phyloP scores from a whole-genome alignment of 2,329 filamentous ascomycete species.

The Delphinella strobiligena region DNA sequence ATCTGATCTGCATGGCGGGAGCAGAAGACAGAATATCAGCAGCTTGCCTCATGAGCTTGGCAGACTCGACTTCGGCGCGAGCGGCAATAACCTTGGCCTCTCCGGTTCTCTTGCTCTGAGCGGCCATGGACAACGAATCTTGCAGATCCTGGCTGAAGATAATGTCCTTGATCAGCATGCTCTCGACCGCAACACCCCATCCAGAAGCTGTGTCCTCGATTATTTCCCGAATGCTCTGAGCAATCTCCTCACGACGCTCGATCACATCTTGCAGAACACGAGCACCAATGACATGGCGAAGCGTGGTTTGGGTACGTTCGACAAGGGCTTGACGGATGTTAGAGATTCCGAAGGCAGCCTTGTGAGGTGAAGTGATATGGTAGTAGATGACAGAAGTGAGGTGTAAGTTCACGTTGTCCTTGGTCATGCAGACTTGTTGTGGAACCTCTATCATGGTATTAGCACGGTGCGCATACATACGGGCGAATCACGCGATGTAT shows the following conservation, averaged over 20 bases:
- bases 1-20: slow-evolving; percentile 95
- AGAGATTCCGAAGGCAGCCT: slow-evolving; percentile 90
- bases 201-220: slow-evolving; percentile 89
- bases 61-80: slow-evolving; percentile 88
- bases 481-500: neutral
- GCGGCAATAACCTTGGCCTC: slow-evolving; percentile 98
- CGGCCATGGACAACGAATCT: slow-evolving; percentile 94
- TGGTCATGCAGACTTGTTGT: slow-evolving; percentile 97
- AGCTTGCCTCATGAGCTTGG: slow-evolving; percentile 81
- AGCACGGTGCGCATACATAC: neutral
- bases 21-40: slow-evolving; percentile 87
- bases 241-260: slow-evolving; percentile 93
- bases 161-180: slow-evolving; percentile 99
- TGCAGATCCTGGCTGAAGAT: slow-evolving; percentile 94
- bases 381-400: slow-evolving; percentile 98
- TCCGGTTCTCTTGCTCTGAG: slow-evolving; percentile 95
- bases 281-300: slow-evolving; percentile 91
- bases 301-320: slow-evolving; percentile 93
- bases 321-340: slow-evolving; percentile 93
- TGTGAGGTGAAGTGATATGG: slow-evolving; percentile 89
- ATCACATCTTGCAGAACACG: slow-evolving; percentile 96
- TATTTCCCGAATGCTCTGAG: slow-evolving; percentile 88
- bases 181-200: slow-evolving; percentile 94
- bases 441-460: slow-evolving; percentile 55
- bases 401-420: slow-evolving; percentile 92